phyloP scores from a whole-genome alignment of 2,329 filamentous ascomycete genomes.

The Trichoderma atrobrunneum region DNA sequence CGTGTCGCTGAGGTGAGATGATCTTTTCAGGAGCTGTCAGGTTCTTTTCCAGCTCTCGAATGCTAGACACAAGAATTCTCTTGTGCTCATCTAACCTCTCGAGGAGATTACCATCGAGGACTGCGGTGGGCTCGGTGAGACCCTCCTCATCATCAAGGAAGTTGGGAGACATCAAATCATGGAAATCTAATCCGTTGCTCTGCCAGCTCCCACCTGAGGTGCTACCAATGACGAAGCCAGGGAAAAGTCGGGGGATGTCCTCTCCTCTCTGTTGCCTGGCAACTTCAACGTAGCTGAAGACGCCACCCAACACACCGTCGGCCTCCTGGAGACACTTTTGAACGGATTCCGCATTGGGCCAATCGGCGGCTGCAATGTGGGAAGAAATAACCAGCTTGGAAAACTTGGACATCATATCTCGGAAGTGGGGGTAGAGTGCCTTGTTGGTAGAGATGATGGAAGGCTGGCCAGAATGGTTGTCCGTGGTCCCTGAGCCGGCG shows the following conservation, averaged over 20 bases:
- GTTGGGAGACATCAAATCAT: conserved; percentile 73
- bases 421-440: conserved; percentile 91
- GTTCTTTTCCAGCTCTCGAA: conserved; percentile 83
- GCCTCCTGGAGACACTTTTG: conserved; percentile 95
- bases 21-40: conserved; percentile 76
- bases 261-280: conserved; percentile 90
- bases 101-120: conserved; percentile 73
- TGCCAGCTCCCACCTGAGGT: conserved; percentile 85
- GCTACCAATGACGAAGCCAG: conserved; percentile 88
- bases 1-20: conserved; percentile 73
- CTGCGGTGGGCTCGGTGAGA: conserved; percentile 65
- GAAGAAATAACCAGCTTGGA: conserved; percentile 98
- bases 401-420: conserved; percentile 99
- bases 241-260: conserved; percentile 86
- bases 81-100: conserved; percentile 84
- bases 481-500: conserved; percentile 92
- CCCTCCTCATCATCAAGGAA: conserved; percentile 83
- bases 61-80: conserved; percentile 77
- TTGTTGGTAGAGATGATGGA: conserved; percentile 99
- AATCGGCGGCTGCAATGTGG: conserved; percentile 94
- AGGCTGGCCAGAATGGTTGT: conserved; percentile 97
- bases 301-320: conserved; percentile 90
- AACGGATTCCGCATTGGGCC: conserved; percentile 88
- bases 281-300: conserved; percentile 95
- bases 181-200: conserved; percentile 62